Percentiles rank a stretch among this genome's conserved stretches.
Conservation (phyloP, 495 filamentous ascomycete species). For the Penicillium soppii region DNA sequence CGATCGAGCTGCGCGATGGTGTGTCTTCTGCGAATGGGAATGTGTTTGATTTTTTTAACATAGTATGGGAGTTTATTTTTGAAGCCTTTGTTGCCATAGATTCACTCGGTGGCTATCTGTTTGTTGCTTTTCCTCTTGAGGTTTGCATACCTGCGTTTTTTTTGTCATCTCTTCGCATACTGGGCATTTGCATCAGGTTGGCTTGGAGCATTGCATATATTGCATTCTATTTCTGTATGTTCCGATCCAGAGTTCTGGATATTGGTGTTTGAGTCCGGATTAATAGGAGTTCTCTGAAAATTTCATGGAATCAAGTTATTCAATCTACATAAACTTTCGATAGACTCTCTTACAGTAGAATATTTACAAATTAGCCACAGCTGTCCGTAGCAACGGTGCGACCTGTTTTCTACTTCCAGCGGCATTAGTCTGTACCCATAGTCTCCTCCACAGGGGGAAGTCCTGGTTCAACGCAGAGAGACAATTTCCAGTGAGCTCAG, state of each 20-base stretch:
- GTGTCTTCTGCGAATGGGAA: conserved; percentile 97
- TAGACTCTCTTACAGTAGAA: not conserved
- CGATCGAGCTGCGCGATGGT: conserved; percentile 94
- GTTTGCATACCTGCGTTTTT: conserved; percentile 10
- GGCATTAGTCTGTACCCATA: conserved; percentile 69
- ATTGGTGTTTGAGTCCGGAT: conserved; percentile 11
- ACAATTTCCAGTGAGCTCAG: conserved; percentile 34
- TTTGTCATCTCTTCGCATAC: conserved; percentile 16
- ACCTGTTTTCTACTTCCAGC: conserved; percentile 84
- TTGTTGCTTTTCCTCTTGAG: conserved; percentile 13
- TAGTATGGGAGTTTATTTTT: conserved; percentile 1
- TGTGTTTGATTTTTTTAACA: conserved; percentile 44
- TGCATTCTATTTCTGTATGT: conserved; percentile 12
- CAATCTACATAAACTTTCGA: not conserved
- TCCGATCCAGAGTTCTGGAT: not conserved
- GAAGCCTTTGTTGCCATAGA: conserved; percentile 1
- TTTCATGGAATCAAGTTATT: not conserved
- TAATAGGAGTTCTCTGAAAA: conserved; percentile 4
- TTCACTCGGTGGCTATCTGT: conserved; percentile 5
- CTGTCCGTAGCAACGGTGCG: conserved; percentile 74
- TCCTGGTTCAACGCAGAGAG: conserved; percentile 26
- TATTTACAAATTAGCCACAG: conserved; percentile 45
- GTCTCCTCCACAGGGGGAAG: conserved; percentile 26
- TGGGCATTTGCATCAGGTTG: conserved; percentile 31
- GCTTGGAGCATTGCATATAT: conserved; percentile 30